Evolutionary conservation across 345 rosid genomes (phyloP).

Genomic region (Corchorus olitorius): DNA sequence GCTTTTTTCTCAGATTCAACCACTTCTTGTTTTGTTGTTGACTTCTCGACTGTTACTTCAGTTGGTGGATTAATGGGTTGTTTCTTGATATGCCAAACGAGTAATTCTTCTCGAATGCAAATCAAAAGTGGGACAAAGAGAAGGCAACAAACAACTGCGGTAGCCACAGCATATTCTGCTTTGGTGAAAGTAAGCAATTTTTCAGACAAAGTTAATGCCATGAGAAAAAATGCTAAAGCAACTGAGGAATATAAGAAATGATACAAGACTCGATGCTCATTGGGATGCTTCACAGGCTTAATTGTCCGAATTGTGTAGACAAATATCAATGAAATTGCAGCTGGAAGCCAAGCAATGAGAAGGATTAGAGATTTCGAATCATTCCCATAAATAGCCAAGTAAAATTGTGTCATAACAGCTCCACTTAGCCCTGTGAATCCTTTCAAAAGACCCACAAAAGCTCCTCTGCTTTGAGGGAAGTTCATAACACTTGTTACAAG

Average conservation of each 20-base stretch:
- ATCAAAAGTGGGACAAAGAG: constrained; percentile 69
- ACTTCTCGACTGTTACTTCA: constrained; percentile 32
- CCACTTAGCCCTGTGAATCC: constrained; percentile 89
- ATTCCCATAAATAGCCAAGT: constrained; percentile 74
- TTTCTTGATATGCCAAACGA: constrained; percentile 54
- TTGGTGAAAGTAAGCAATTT: constrained; percentile 50
- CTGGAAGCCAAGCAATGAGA: constrained; percentile 83
- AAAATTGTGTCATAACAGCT: constrained; percentile 78
- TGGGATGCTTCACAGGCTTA: constrained; percentile 50
- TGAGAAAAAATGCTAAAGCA: constrained; percentile 68
- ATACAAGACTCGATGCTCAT: constrained; percentile 62
- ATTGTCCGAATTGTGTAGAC: constrained; percentile 63
- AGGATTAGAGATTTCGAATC: constrained; percentile 76
- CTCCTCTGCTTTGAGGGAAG: constrained; percentile 85
- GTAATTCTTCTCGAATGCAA: constrained; percentile 59
- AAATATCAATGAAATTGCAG: constrained; percentile 70
- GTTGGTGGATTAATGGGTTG: constrained; percentile 30
- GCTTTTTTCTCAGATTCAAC: constrained; percentile 28
- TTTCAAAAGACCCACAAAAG: constrained; percentile 75
- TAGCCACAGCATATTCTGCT: constrained; percentile 52
- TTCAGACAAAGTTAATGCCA: constrained; percentile 60
- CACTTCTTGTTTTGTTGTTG: constrained; percentile 14
- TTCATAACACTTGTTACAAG: constrained; percentile 83
- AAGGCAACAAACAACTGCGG: constrained; percentile 45
- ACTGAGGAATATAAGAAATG: constrained; percentile 62